Percentiles rank a stretch among this genome's conserved stretches.
phyloP scores from a whole-genome alignment of 768 basidiomycete species.

The Termitomyces titanicus region DNA sequence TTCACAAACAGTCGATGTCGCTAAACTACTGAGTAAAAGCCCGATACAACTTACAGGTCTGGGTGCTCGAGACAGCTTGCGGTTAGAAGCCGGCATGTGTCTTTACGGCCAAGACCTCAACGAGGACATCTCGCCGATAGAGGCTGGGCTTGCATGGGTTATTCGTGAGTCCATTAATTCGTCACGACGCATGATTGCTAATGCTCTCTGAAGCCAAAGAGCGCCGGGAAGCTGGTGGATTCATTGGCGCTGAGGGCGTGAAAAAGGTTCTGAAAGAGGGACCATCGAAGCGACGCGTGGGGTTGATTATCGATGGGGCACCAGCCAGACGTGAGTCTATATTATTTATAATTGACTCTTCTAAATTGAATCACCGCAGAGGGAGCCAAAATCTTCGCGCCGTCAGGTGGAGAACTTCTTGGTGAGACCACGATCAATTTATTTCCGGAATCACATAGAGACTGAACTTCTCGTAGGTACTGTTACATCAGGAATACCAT shows the following conservation, averaged over 20 bases:
- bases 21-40: constrained; percentile 56
- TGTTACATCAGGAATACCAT: constrained; percentile 95
- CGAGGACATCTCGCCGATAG: constrained; percentile 81
- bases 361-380: constrained; percentile 37
- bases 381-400: constrained; percentile 70
- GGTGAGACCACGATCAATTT: constrained; percentile 39
- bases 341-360: not conserved
- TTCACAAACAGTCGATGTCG: constrained; percentile 65
- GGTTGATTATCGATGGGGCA: constrained; percentile 76
- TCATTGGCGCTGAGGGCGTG: constrained; percentile 78
- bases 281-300: constrained; percentile 73
- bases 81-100: constrained; percentile 96
- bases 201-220: constrained; percentile 63
- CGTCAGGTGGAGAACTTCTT: constrained; percentile 50
- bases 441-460: constrained; percentile 2
- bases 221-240: constrained; percentile 61
- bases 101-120: constrained; percentile 93
- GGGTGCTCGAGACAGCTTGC: constrained; percentile 89
- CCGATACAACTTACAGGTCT: constrained; percentile 85
- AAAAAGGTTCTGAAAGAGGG: constrained; percentile 77
- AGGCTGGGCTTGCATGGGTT: constrained; percentile 91
- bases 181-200: not conserved
- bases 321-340: constrained; percentile 73
- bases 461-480: constrained; percentile 39
- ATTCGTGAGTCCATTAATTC: constrained; percentile 55